Evolutionary conservation across 352 stramenopile species (phyloP).

Genomic region (Lagenidium giganteum): DNA sequence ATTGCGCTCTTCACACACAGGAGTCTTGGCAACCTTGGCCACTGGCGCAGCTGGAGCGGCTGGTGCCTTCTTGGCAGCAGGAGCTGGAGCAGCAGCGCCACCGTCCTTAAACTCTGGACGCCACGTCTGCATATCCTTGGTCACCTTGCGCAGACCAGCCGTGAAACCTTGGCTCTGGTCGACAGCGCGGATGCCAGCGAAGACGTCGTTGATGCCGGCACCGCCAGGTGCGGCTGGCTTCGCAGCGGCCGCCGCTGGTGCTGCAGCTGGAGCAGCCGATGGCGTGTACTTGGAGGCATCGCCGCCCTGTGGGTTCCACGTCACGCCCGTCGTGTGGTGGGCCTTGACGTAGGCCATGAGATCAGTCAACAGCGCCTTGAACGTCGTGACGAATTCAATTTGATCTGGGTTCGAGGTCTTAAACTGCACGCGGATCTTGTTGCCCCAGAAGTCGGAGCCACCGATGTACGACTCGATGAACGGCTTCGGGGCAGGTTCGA

Average conservation of each 20-base stretch:
- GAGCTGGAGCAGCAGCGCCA: constrained; percentile 17
- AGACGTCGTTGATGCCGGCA: constrained; percentile 75
- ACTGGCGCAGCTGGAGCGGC: constrained; percentile 25
- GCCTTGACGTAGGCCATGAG: constrained; percentile 94
- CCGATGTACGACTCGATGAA: constrained; percentile 96
- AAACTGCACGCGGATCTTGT: constrained; percentile 97
- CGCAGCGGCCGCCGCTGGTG: constrained; percentile 24
- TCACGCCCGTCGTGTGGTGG: constrained; percentile 93
- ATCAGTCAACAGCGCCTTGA: constrained; percentile 90
- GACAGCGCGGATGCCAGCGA: constrained; percentile 83
- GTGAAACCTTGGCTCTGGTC: constrained; percentile 91
- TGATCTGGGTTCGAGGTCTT: constrained; percentile 91
- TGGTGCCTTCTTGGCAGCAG: constrained; percentile 10
- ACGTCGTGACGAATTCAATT: constrained; percentile 91
- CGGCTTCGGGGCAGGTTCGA: constrained; percentile 84
- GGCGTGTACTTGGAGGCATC: constrained; percentile 44
- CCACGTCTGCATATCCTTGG: constrained; percentile 98
- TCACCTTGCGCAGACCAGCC: constrained; percentile 92
- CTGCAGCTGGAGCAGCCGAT: constrained; percentile 14
- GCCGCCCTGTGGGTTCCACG: constrained; percentile 89
- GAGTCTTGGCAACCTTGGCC: constrained; percentile 40
- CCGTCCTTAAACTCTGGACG: constrained; percentile 89
- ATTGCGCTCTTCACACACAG: constrained; percentile 86
- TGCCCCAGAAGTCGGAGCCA: constrained; percentile 95
- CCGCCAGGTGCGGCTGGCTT: constrained; percentile 22